Conservation (phyloP, 75 land plant genomes). For the Cunninghamia lanceolata region DNA sequence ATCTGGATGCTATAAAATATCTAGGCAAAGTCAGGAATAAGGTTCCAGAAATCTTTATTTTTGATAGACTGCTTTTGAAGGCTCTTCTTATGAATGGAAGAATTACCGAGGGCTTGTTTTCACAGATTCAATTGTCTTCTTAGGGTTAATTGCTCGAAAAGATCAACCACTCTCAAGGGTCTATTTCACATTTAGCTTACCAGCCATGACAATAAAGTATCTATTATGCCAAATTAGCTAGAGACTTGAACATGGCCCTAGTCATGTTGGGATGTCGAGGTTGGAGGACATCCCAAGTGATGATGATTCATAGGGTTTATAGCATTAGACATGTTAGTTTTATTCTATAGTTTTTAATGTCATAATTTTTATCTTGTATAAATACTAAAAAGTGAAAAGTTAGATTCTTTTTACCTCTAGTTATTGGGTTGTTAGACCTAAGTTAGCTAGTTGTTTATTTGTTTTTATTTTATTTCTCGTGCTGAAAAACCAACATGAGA, state of each 20-base stretch:
- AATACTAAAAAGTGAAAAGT: no score
- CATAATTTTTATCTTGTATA: no score
- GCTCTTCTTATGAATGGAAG: neutral
- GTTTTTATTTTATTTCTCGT: no score
- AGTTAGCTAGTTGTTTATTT: no score
- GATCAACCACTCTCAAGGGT: neutral
- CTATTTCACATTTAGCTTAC: neutral
- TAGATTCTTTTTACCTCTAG: no score
- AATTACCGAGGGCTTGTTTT: neutral
- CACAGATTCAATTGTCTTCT: neutral
- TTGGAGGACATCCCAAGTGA: neutral
- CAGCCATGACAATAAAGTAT: neutral
- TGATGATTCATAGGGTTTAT: no score
- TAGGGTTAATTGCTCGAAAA: neutral
- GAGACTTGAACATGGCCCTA: neutral
- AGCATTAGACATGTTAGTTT: no score
- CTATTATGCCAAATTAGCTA: neutral
- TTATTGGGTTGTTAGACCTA: no score
- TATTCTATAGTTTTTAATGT: no score
- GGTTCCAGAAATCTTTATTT: neutral
- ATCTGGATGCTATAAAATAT: neutral
- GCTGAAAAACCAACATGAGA: no score
- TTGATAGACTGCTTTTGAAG: neutral
- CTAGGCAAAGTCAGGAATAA: neutral
- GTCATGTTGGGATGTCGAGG: neutral